phyloP scores from a whole-genome alignment of 805 yeast species.

The Candida koratica region DNA sequence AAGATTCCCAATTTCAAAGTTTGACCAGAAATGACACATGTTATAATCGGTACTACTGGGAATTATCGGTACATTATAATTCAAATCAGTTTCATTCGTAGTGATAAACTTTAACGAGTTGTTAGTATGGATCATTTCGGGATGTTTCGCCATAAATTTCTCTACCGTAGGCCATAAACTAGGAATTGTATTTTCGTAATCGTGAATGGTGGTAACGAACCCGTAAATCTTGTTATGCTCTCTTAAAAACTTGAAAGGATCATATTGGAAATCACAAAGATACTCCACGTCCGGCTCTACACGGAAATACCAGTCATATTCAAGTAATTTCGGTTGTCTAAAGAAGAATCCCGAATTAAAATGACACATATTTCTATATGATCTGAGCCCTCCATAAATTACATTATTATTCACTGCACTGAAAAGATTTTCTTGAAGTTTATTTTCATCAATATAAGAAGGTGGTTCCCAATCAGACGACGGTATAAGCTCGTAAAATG shows the following conservation, averaged over 20 bases:
- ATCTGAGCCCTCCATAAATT: slow-evolving; percentile 46
- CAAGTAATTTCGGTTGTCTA: slow-evolving; percentile 39
- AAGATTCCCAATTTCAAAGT: slow-evolving; percentile 54
- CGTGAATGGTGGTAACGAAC: slow-evolving; percentile 48
- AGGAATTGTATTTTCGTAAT: slow-evolving; percentile 50
- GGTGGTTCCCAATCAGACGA: slow-evolving; percentile 41
- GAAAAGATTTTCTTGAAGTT: slow-evolving; percentile 23
- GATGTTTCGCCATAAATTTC: slow-evolving; percentile 41
- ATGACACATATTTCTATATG: slow-evolving; percentile 66
- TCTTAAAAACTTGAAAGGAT: slow-evolving; percentile 45
- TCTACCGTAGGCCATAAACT: slow-evolving; percentile 49
- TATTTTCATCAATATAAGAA: slow-evolving; percentile 26
- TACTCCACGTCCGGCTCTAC: slow-evolving; percentile 58
- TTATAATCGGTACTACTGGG: slow-evolving; percentile 38
- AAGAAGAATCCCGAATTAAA: slow-evolving; percentile 66
- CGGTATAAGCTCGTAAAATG: slow-evolving; percentile 41
- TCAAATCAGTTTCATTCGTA: slow-evolving; percentile 34
- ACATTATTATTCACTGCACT: slow-evolving; percentile 22
- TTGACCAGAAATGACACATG: slow-evolving; percentile 64
- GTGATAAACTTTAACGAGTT: slow-evolving; percentile 48
- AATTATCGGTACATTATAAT: slow-evolving; percentile 14
- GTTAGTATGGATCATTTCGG: slow-evolving; percentile 44
- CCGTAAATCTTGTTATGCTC: slow-evolving; percentile 46
- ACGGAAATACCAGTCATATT: slow-evolving; percentile 56
- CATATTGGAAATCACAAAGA: slow-evolving; percentile 55